Percentiles rank a stretch among this genome's conserved stretches.
These are phyloP conservation scores for Teratosphaeria pseudoeucalypti DNA, from an alignment of 2,329 filamentous ascomycete genomes.

Conservation along the genomic window DNA sequence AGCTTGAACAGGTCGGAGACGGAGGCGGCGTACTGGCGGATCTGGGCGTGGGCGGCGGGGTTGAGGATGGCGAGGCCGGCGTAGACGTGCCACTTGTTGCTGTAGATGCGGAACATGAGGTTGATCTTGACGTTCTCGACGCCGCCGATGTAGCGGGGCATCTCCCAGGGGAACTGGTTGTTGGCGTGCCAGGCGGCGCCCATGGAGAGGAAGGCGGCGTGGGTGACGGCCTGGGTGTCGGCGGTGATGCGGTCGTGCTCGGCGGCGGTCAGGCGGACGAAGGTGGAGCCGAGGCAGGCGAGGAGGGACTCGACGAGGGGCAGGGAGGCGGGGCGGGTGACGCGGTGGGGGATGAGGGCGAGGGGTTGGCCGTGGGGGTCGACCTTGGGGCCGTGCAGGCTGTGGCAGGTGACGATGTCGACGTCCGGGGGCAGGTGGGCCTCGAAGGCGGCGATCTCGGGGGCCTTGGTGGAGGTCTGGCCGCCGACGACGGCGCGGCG, in stretches of 20 bases:
- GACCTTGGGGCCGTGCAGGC: constrained; percentile 84
- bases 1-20: constrained; percentile 94
- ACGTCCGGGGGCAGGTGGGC: constrained; percentile 77
- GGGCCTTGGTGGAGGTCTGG: constrained; percentile 96
- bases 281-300: constrained; percentile 71
- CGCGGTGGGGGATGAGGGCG: constrained; percentile 88
- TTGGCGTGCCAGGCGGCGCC: constrained; percentile 96
- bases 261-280: constrained; percentile 75
- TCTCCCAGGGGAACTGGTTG: constrained; percentile 92
- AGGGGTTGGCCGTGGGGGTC: constrained; percentile 62
- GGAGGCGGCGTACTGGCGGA: constrained; percentile 82
- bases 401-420: constrained; percentile 91
- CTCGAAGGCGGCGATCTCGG: constrained; percentile 90
- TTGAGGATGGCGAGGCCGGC: constrained; percentile 95
- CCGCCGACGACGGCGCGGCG: constrained; percentile 90
- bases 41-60: constrained; percentile 82
- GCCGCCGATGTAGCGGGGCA: constrained; percentile 87
- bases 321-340: constrained; percentile 59
- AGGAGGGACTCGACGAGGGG: constrained; percentile 71
- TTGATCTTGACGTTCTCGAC: constrained; percentile 99
- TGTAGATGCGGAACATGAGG: constrained; percentile 91
- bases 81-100: constrained; percentile 99
- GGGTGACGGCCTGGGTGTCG: constrained; percentile 95
- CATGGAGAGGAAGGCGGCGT: constrained; percentile 93
- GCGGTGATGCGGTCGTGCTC: constrained; percentile 96